Evolutionary conservation across 306 rosid genomes (phyloP), one percentile per base, ranked within the genome.

Genomic region (Astragalus glycyphyllos): DNA sequence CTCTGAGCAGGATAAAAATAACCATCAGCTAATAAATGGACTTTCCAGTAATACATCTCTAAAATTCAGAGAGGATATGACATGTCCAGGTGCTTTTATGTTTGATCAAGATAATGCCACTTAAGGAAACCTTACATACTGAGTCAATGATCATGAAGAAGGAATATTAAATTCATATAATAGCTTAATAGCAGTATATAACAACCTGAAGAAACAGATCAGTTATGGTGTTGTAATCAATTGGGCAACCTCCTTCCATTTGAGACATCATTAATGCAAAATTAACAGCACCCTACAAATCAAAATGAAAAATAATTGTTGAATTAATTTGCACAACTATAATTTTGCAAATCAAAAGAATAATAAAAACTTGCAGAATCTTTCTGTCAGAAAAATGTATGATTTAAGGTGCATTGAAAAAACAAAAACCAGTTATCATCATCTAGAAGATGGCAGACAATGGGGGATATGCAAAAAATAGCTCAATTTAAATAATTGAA

Each of bases 161-260:
- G 37, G 56, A 78, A 45, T 59, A 64, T 65, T 60, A 46, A 26
- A 70, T 51, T 37, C 53, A 13, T n/a, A 29, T 15, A 17, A 46
- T 58, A 62, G 71, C 65, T 74, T 58, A 70, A 65, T 38, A 50
- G 58, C 16, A 35, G 51, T 54, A 71, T 65, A 41, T 20, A 45
- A 77, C 51, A 68, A 95, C 99, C 97, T 95, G 99, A 79, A 95
- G 99, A 80, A 95, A 95, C 78, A 95, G 90, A 82, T 91, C 97
- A 12, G 99, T 95, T 78, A 95, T 95, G 81, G 97, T 95, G 75
- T 95, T 95, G 86, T 95, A 95, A 79, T 95, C 99, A 74, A 95
- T 82, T 3, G 99, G 99, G 62, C 97, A 91, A 65, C 99, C 99
- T 58, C 99, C 99, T 81, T 95, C 99, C 99, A 95, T 95, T 91